phyloP scores from a whole-genome alignment of 331 rosid genomes.

The Prunus yedoensis region DNA sequence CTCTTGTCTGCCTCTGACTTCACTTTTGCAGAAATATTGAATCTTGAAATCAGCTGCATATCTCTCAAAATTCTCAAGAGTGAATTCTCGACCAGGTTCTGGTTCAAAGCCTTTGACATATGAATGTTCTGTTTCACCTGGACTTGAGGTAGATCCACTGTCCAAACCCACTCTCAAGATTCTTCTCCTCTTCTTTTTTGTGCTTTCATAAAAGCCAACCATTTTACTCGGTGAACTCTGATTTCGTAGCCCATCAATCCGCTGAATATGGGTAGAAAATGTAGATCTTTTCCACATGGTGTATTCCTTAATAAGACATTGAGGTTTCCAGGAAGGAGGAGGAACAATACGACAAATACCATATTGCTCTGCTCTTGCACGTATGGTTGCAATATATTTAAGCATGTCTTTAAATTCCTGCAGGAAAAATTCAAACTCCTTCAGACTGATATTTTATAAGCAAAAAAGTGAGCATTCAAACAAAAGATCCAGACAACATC shows the following conservation, averaged over 20 bases:
- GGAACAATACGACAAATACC: constrained; percentile 93
- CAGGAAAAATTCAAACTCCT: constrained; percentile 5
- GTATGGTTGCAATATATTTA: constrained; percentile 65
- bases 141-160: constrained; percentile 34
- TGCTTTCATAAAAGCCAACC: constrained; percentile 22
- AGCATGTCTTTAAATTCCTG: constrained; percentile 77
- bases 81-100: constrained; percentile 57
- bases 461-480: not conserved
- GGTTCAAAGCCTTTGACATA: constrained; percentile 29
- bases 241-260: constrained; percentile 60
- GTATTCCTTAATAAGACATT: constrained; percentile 41
- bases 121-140: constrained; percentile 26
- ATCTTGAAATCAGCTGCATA: constrained; percentile 74
- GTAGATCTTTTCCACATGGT: constrained; percentile 48
- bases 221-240: constrained; percentile 29
- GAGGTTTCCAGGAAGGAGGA: constrained; percentile 68
- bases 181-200: constrained; percentile 48
- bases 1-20: constrained; percentile 28
- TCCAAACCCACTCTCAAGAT: constrained; percentile 32
- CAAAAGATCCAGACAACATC: not conserved
- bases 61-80: constrained; percentile 54
- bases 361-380: constrained; percentile 53
- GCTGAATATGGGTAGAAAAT: constrained; percentile 61
- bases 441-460: not conserved
- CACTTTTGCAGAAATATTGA: constrained; percentile 53